Evolutionary conservation across 805 yeast species (phyloP), one percentile per base, ranked within the genome.

Genomic region (Wickerhamiella spandovensis): DNA sequence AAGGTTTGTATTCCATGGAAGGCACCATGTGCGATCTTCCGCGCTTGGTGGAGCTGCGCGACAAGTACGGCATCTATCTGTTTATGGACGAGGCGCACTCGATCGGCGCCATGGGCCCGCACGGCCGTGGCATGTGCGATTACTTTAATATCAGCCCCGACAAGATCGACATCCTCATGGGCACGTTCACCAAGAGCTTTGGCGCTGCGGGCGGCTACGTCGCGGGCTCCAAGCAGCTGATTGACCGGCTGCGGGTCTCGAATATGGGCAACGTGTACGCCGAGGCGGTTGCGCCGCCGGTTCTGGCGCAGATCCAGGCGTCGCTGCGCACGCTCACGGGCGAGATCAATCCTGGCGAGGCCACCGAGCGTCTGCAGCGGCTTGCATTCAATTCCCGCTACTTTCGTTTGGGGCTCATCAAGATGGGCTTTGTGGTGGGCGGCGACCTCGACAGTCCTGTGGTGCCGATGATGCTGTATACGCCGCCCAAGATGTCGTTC

Each of bases 181-280:
- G 99, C 47, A 92, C 99, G 7, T 77, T 92, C 51, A 94, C 98
- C 48, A 92, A 92, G 68, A 86, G 96, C 1, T 92, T 92, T 66
- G 98, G 99, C 64, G 97, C 98, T 17, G 87, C 97, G 42, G 99
- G 99, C 62, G 99, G 98, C 45, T 92, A 92, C 64, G 71, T 92
- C 55, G 90, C 95, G n/a, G 94, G 83, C 44, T 73, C 73, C 55
- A 74, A 79, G 61, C 69, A 67, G 46, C 68, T 86, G 30, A 82
- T 90, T 47, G 89, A 87, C 59, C 76, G 81, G 59, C 70, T 92
- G 54, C 78, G 89, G 67, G 59, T 84, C 41, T 81, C 78, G 59
- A 78, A 85, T 59, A 74, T 86, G 56, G 82, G 89, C 28, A 77
- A 81, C 56, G 73, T 71, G 43, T 85, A 88, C 62, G 81, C 92